Conservation (phyloP, 1,139 yeast species). For the Arxiozyma bovina region DNA sequence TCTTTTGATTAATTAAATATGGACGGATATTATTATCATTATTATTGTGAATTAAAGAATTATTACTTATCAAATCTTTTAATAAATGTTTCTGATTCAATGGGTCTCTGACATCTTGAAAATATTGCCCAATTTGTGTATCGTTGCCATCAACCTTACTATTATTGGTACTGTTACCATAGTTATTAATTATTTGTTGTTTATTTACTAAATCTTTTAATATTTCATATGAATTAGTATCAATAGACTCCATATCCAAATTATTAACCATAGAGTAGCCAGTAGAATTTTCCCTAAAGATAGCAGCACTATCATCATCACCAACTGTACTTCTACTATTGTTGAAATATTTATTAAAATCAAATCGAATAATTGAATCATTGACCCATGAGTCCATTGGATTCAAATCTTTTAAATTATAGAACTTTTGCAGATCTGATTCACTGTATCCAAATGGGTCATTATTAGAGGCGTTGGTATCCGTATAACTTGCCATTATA, state of each 20-base stretch:
- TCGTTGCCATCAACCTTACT: neutral
- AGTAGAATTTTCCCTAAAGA: too few relatives aligned
- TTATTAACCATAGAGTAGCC: too few relatives aligned
- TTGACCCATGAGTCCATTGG: conserved; percentile 35
- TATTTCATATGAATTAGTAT: conserved; percentile 31
- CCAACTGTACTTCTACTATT: conserved; percentile 27
- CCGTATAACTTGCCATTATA: too few relatives aligned
- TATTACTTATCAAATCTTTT: conserved; percentile 27
- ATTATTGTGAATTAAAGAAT: conserved; percentile 31
- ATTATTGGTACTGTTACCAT: neutral
- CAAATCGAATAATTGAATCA: conserved; percentile 28
- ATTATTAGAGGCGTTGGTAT: conserved; percentile 4
- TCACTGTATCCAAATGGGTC: conserved; percentile 24
- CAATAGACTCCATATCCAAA: neutral
- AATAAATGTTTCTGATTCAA: conserved; percentile 41
- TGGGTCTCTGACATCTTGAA: conserved; percentile 39
- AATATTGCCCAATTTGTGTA: neutral
- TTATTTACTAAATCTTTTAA: conserved; percentile 26
- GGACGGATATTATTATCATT: conserved; percentile 26
- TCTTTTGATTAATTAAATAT: conserved; percentile 62
- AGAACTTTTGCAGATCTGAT: conserved; percentile 33
- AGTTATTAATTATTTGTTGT: conserved; percentile 14
- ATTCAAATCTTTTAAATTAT: conserved; percentile 35
- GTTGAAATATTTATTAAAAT: conserved; percentile 26
- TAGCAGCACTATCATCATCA: too few relatives aligned